phyloP scores from a whole-genome alignment of 2,329 filamentous ascomycete genomes.

The Cercospora sp. region DNA sequence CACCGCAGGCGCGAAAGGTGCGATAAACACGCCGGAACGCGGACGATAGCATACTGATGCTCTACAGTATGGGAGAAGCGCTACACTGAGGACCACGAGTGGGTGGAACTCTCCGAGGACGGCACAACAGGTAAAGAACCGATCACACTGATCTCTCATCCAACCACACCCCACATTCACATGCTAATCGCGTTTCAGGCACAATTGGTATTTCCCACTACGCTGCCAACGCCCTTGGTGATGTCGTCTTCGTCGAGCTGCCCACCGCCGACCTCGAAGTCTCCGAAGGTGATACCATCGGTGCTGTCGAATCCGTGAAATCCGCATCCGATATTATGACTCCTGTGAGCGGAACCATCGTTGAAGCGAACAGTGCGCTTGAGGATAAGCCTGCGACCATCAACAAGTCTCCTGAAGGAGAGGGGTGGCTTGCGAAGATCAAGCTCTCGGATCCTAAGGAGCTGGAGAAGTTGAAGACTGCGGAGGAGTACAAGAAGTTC shows the following conservation, averaged over 20 bases:
- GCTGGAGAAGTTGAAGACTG: slow-evolving; percentile 74
- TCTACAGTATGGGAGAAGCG: slow-evolving; percentile 66
- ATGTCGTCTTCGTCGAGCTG: slow-evolving; percentile 96
- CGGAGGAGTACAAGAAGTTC: slow-evolving; percentile 74
- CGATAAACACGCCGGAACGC: neutral
- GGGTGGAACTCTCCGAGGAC: slow-evolving; percentile 85
- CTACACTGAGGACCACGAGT: slow-evolving; percentile 98
- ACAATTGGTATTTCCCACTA: slow-evolving; percentile 85
- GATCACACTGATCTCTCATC: slow-evolving; percentile 2
- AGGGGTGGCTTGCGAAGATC: slow-evolving; percentile 92
- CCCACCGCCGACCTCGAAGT: slow-evolving; percentile 70
- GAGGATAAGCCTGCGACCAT: slow-evolving; percentile 84
- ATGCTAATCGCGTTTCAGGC: slow-evolving; percentile 43
- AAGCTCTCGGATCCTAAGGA: slow-evolving; percentile 69
- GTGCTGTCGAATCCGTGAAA: slow-evolving; percentile 97
- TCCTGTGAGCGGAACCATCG: slow-evolving; percentile 75
- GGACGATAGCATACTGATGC: neutral
- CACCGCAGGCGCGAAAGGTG: slow-evolving; percentile 34
- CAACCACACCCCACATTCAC: slow-evolving; percentile 20
- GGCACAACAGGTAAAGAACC: slow-evolving; percentile 67
- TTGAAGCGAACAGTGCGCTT: slow-evolving; percentile 70
- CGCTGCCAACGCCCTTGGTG: slow-evolving; percentile 87
- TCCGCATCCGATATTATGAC: slow-evolving; percentile 96
- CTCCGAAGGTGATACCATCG: slow-evolving; percentile 76
- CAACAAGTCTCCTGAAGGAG: slow-evolving; percentile 85